These are phyloP conservation scores for Alternaria conjuncta DNA, from an alignment of 2,329 filamentous ascomycete genomes.

Conservation along the genomic window DNA sequence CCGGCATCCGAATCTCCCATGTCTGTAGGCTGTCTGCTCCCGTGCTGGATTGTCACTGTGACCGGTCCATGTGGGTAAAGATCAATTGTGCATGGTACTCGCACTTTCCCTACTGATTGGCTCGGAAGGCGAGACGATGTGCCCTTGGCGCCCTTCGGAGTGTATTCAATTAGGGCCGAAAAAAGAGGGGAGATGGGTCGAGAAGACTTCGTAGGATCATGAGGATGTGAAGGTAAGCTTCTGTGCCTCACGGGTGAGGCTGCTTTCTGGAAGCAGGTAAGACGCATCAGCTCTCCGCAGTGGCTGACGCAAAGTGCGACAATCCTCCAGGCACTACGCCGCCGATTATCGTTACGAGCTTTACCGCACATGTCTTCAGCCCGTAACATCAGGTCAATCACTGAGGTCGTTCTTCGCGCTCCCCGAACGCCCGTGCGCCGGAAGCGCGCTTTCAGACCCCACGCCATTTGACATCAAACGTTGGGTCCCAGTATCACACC, in stretches of 20 bases:
- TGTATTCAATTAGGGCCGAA: not conserved
- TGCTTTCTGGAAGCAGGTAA: not conserved
- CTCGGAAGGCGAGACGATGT: not conserved
- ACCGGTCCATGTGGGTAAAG: not conserved
- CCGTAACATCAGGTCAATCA: not conserved
- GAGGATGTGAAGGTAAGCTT: conserved; percentile 6
- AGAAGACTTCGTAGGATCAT: not conserved
- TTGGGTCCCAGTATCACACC: not conserved
- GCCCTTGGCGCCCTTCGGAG: not conserved
- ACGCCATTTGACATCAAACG: not conserved
- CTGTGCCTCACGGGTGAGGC: conserved; percentile 13
- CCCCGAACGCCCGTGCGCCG: not conserved
- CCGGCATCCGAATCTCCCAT: conserved; percentile 4
- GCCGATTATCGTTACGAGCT: not conserved
- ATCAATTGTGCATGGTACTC: not conserved
- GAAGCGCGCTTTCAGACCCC: conserved; percentile 4
- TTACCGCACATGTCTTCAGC: not conserved
- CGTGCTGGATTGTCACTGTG: not conserved
- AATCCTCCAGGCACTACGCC: not conserved
- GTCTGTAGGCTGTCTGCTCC: conserved; percentile 10
- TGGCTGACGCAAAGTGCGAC: not conserved
- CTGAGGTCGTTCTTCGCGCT: not conserved
- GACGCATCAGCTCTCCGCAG: not conserved
- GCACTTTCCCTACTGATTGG: not conserved
- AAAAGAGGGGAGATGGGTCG: not conserved